These are phyloP conservation scores for Hortiboletus campestris DNA, from an alignment of 768 basidiomycete species.

Conservation along the genomic window DNA sequence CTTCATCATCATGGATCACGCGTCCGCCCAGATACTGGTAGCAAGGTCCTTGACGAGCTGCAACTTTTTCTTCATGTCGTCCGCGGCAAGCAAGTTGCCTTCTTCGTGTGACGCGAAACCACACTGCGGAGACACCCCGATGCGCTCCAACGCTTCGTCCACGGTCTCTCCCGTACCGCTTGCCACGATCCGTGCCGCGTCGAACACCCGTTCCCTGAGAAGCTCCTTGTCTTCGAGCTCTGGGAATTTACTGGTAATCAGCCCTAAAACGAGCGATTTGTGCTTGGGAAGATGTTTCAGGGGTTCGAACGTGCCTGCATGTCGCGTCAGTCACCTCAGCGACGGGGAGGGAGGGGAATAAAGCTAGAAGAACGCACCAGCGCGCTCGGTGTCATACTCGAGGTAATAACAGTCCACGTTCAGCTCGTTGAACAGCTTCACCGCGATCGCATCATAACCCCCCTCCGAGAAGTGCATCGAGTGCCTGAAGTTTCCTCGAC, in stretches of 20 bases:
- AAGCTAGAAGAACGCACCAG: conserved; percentile 30
- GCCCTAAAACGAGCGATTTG: conserved; percentile 43
- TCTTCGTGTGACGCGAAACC: conserved; percentile 49
- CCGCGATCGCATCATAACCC: conserved; percentile 44
- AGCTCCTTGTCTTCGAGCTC: conserved; percentile 41
- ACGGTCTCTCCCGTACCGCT: conserved; percentile 36
- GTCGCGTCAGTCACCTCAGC: neutral
- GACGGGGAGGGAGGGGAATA: rapidly evolving
- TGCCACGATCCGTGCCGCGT: conserved; percentile 44
- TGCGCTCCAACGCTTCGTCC: conserved; percentile 38
- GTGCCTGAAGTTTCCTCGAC: conserved; percentile 36
- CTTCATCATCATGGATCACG: neutral
- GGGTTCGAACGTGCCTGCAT: conserved; percentile 32
- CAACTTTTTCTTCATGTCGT: conserved; percentile 34
- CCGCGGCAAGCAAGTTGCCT: conserved; percentile 39
- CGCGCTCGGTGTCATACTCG: conserved; percentile 48
- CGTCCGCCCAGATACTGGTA: conserved; percentile 35
- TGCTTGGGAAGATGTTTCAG: conserved; percentile 31
- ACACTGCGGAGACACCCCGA: conserved; percentile 49
- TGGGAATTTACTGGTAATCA: conserved; percentile 45
- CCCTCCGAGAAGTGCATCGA: conserved; percentile 45
- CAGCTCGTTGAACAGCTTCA: conserved; percentile 44
- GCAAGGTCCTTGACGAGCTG: conserved; percentile 36
- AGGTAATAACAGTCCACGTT: conserved; percentile 46
- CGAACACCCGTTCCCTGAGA: conserved; percentile 39